These are phyloP conservation scores for Leucosporidium scottii DNA, from an alignment of 768 basidiomycete species.

Conservation along the genomic window DNA sequence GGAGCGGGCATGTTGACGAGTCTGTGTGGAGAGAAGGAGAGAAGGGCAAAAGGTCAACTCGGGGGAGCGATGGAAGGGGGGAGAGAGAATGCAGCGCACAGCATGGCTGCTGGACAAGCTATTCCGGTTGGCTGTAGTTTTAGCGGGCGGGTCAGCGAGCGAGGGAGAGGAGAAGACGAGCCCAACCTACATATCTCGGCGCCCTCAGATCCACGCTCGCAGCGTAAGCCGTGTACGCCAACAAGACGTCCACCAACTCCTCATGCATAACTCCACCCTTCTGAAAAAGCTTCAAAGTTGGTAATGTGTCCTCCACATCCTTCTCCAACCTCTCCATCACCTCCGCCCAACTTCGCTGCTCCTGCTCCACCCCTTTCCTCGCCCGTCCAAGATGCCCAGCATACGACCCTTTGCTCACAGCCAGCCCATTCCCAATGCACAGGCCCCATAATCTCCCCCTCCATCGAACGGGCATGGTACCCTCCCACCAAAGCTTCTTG, in stretches of 20 bases:
- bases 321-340: conserved; percentile 61
- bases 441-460: conserved; percentile 74
- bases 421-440: conserved; percentile 75
- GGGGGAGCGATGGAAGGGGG: too few species aligned
- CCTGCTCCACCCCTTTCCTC: conserved; percentile 59
- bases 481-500: conserved; percentile 71
- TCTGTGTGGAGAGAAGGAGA: too few species aligned
- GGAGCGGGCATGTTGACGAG: conserved; percentile 73
- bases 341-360: conserved; percentile 51
- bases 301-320: conserved; percentile 66
- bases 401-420: conserved; percentile 66
- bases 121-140: conserved; percentile 35
- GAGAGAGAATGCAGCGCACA: conserved; percentile 37
- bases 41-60: too few species aligned
- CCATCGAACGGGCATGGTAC: conserved; percentile 68
- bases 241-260: conserved; percentile 74
- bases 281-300: conserved; percentile 71
- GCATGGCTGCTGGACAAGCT: conserved; percentile 65
- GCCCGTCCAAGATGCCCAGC: conserved; percentile 43
- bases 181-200: conserved; percentile 56
- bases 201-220: conserved; percentile 55
- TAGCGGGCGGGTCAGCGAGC: neutral
- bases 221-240: conserved; percentile 79
- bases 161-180: neutral
- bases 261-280: conserved; percentile 68